Base-by-base conservation (phyloP, 176 grass and related monocot genomes). In the Oryza rufipogon region DNA sequence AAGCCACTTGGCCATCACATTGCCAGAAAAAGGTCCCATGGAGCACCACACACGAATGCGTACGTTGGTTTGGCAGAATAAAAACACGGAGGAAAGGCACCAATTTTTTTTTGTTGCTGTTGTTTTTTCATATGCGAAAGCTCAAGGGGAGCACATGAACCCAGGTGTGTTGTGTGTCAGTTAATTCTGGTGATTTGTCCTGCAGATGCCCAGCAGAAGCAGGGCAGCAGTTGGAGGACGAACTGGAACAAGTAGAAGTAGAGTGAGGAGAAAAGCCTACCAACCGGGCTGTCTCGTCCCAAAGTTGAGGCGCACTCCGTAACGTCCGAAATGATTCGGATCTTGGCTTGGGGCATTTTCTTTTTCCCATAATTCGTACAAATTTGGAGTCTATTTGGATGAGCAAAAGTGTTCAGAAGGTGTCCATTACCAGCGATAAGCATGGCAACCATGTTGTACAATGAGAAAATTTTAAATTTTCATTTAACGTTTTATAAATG, bases 111-210 rank as follows among this genome's bases (percentile, higher is more conserved):
- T 32, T 32, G 30, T 32, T 32, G 30, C 41, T 42, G 36, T 9
- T 47, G 4, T 9, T 42, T 47, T 41, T 75, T 30, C 20, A 19
- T 60, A 44, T 38, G 17, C 17, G 51, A 56, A 56, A 56, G 6
- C 52, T 8, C 17, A 58, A 58, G 5, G 6, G 52, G 17, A 63
- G 58, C 58, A 63, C 58, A 63, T 51, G 44, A 46, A 51, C 70
- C 71, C 71, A 51, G 44, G 30, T 67, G 71, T 41, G 26, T 8
- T 20, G 42, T 16, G 13, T 30, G 34, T 16, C 44, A 78, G 19
- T 47, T 41, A 77, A 86, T 64, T 66, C 73, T 14, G 71, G 51
- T 15, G 20, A n/a, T 9, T 9, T 85, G 71, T 46, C 77, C 45
- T 52, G 76, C 42, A 34, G 52, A 34, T 52, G 70, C 49, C 19